Base-by-base conservation (phyloP, 2,329 filamentous ascomycete genomes). In the Alternaria infectoria region DNA sequence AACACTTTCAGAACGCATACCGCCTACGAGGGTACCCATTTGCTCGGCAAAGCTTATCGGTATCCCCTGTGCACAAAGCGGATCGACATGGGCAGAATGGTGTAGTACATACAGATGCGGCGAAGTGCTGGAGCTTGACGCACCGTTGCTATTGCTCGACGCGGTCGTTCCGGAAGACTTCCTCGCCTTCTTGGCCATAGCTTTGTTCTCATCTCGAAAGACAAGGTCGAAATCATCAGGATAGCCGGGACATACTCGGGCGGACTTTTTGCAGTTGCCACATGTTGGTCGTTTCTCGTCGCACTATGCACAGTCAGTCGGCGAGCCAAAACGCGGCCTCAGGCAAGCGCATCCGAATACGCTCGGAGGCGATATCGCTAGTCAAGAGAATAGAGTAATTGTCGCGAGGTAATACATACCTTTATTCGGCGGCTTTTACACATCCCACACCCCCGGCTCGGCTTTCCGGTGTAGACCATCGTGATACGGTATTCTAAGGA, bases 401-500 rank as follows among this genome's bases (percentile, higher is more conserved):
- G 36, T 57, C 50, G 49, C 49, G 47, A 58, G 43, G 36, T 47
- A 26, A 36, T 28, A 72, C 83, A 66, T 83, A 91, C 90, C 86
- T 92, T 92, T 75, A 93, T 92, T 70, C 90, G 86, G 68, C 90
- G 85, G 36, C 86, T 90, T 76, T 90, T 87, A 77, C 90, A 93
- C 87, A 90, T 92, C 81, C 91, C 90, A 73, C 90, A 93, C 71
- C 90, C 90, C 54, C 78, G 74, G 64, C 76, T 80, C 40, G 80
- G 80, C 66, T 81, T 81, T 36, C 80, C 80, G 17, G 78, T 80
- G 50, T 80, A 81, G 28, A 80, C 79, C 79, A 81, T 81, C 13
- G 54, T 71, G 65, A 59, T 55, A 62, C 54, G 60, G 50, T 36
- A 50, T 61, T 49, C 17, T 54, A 68, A 67, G 57, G 59, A 67